These are phyloP conservation scores for Prosopis cineraria DNA, from an alignment of 306 rosid species.

Conservation along the genomic window DNA sequence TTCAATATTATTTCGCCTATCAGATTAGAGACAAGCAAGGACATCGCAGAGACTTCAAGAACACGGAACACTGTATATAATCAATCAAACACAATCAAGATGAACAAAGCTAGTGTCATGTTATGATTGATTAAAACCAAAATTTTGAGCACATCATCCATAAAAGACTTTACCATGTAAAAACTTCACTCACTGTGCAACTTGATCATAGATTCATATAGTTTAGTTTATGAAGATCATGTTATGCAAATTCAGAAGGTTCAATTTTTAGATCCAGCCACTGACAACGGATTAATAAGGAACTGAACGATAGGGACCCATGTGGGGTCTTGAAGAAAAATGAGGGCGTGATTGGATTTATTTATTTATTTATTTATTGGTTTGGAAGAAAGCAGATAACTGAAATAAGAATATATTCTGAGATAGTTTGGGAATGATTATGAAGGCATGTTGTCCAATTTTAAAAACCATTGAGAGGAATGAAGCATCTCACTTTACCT, in stretches of 20 bases:
- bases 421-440: constrained; percentile 20
- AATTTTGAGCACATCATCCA: background rate
- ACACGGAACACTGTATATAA: background rate
- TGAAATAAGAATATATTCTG: constrained; percentile 66
- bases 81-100: background rate
- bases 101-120: background rate
- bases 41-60: background rate
- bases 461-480: constrained; percentile 43
- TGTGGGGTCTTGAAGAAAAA: constrained; percentile 23
- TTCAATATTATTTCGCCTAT: background rate
- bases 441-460: constrained; percentile 43
- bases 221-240: background rate
- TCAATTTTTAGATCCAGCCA: background rate
- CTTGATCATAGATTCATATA: no score
- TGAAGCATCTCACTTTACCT: constrained; percentile 61
- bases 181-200: background rate
- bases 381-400: constrained; percentile 48
- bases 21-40: background rate
- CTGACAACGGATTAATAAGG: background rate
- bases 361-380: no score
- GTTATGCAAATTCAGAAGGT: background rate
- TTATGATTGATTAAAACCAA: background rate
- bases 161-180: background rate
- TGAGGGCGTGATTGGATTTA: constrained; percentile 10
- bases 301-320: background rate